Conservation (phyloP, 2,329 filamentous ascomycete species). For the Pezicula carpinea region DNA sequence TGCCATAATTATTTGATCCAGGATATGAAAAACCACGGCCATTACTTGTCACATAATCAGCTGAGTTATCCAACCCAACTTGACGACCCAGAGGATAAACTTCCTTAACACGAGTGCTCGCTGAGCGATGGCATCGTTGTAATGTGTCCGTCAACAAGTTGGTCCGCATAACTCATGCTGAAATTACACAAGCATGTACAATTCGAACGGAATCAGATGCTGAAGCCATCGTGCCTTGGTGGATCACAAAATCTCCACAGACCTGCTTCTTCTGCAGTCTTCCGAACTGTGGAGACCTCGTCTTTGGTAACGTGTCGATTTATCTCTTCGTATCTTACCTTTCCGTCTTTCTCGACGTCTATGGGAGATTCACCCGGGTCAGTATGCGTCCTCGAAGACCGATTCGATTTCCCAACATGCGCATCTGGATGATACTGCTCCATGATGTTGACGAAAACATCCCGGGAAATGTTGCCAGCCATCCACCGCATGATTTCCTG, state of each 20-base stretch:
- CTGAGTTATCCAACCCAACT: no score
- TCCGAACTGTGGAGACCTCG: conserved; percentile 62
- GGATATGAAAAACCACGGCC: no score
- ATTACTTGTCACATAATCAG: no score
- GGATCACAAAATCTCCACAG: conserved; percentile 76
- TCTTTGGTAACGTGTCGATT: conserved; percentile 63
- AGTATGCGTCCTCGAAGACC: conserved; percentile 30
- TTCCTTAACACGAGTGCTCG: no score
- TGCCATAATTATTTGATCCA: no score
- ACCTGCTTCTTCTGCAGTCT: conserved; percentile 65
- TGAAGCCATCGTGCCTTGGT: conserved; percentile 24
- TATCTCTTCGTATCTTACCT: conserved; percentile 69
- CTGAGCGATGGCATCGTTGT: no score
- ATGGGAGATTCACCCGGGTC: conserved; percentile 8
- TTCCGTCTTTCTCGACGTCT: conserved; percentile 27
- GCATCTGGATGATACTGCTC: conserved; percentile 81
- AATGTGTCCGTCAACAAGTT: no score
- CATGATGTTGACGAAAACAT: conserved; percentile 83
- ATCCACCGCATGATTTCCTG: conserved; percentile 72
- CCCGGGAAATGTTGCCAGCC: conserved; percentile 65
- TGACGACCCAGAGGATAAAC: no score
- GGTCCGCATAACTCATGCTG: no score
- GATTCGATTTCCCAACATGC: conserved; percentile 69
- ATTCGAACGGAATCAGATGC: conserved; percentile 5
- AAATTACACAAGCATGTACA: no score